Base-by-base conservation (phyloP, 306 rosid species). In the Begonia fuchsioides region DNA sequence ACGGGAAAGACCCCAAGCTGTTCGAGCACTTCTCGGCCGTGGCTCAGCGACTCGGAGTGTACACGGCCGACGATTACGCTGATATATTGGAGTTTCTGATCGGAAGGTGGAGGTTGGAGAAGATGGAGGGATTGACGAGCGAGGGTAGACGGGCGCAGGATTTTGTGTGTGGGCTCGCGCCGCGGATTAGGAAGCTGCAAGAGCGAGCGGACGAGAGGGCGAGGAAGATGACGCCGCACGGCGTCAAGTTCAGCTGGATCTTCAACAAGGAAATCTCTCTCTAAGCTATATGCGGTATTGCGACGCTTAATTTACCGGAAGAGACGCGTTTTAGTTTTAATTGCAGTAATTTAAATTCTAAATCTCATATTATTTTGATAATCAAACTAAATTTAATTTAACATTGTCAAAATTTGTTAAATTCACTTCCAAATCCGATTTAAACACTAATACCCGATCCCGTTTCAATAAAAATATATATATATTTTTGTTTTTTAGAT, bases 231-330 rank as follows among this genome's bases (percentile, higher is more conserved):
- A 60, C 59, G 46, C 51, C 76, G 0, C 56, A 55, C 2, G 59
- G 67, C 14, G 70, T 68, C 0, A 71, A 71, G 69, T 73, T 80
- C 19, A 76, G 84, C 60, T 80, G 81, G 88, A 68, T 80, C 44
- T 74, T 68, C 38, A 54, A 64, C 14, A 68, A 65, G 32, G 68
- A 65, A 11, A 3, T 64, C 9, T n/a, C n/a, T 6, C 32, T 20
- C 5, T 20, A 20, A 20, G 32, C 32, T 2, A 6, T 20, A 3
- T 20, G 32, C 32, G 3, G 32, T 20, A 20, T 20, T 20, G 32
- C 32, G 5, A 20, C 32, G 32, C 32, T 20, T 20, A 20, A 20
- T 2, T 2, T 6, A 20, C 32, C 32, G 5, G 32, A 15, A 20
- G 32, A 20, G 3, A 20, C 2, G 5, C 32, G 3, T 20, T 20